These are phyloP conservation scores for Scedosporium apiospermum DNA, from an alignment of 2,329 filamentous ascomycete genomes.

Conservation along the genomic window DNA sequence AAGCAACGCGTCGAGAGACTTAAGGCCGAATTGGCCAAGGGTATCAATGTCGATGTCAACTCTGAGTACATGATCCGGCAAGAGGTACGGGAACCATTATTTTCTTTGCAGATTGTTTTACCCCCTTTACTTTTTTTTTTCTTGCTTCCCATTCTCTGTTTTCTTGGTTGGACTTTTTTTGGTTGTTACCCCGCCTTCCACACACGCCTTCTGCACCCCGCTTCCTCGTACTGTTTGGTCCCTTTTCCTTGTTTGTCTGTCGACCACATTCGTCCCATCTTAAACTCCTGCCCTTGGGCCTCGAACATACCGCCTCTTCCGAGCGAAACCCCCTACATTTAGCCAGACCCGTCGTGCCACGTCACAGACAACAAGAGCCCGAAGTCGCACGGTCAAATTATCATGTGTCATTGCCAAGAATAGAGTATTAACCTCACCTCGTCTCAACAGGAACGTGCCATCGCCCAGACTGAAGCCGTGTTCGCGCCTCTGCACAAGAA, in stretches of 20 bases:
- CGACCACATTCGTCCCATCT: not conserved
- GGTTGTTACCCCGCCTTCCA: not conserved
- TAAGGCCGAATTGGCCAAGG: constrained; percentile 35
- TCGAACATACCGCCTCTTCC: not conserved
- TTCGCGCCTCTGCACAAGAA: constrained; percentile 63
- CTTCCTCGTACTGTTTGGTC: not conserved
- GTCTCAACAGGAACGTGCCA: constrained; percentile 55
- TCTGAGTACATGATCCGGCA: constrained; percentile 73
- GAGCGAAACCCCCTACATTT: not conserved
- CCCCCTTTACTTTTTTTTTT: not conserved
- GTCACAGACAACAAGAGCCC: not conserved
- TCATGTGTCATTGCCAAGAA: not conserved
- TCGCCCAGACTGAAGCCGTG: constrained; percentile 81
- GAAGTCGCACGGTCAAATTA: not conserved
- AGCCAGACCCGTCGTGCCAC: not conserved
- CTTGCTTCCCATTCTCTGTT: not conserved
- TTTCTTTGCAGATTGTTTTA: not conserved
- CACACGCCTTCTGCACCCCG: not conserved
- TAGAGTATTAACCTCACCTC: constrained; percentile 5
- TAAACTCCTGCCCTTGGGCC: not conserved
- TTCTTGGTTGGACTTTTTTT: not conserved
- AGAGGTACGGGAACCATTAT: constrained; percentile 51
- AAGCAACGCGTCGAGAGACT: constrained; percentile 58
- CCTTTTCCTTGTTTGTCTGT: not conserved
- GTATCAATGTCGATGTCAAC: constrained; percentile 59